phyloP scores from a whole-genome alignment of 495 filamentous ascomycete species.

The Bombardia bombarda region DNA sequence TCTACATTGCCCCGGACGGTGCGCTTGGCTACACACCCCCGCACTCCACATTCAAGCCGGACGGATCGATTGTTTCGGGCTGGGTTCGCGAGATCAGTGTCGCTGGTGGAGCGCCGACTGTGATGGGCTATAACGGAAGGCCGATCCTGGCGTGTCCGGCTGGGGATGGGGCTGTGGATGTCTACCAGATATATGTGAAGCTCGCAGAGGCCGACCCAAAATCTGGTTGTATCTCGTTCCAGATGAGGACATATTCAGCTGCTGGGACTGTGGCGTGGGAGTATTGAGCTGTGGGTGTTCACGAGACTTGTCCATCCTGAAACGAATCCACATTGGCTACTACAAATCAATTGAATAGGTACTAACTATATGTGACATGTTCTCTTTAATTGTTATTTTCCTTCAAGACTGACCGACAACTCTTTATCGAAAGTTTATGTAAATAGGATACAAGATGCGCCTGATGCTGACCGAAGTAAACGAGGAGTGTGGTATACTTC shows the following conservation, averaged over 20 bases:
- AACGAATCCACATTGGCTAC: no score
- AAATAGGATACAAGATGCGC: no score
- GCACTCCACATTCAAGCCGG: background rate
- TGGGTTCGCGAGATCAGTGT: background rate
- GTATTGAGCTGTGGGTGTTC: no score
- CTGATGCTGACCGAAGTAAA: no score
- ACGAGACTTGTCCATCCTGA: no score
- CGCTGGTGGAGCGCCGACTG: background rate
- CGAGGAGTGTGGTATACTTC: no score
- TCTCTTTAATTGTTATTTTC: no score
- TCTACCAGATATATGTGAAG: background rate
- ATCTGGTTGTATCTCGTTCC: background rate
- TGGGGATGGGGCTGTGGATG: background rate
- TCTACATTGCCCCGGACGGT: background rate
- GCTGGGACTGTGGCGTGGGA: background rate
- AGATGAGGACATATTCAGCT: background rate
- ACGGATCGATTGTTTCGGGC: background rate
- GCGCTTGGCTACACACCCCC: background rate
- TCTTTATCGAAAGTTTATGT: no score
- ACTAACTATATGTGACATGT: no score
- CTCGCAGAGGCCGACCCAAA: no score
- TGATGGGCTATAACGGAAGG: background rate
- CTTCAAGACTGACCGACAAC: no score
- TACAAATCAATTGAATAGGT: no score
- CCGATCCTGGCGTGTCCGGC: background rate